Percentiles rank a stretch among this genome's conserved stretches.
Evolutionary conservation across 306 rosid genomes (phyloP).

Genomic region (Acacia confusa): DNA sequence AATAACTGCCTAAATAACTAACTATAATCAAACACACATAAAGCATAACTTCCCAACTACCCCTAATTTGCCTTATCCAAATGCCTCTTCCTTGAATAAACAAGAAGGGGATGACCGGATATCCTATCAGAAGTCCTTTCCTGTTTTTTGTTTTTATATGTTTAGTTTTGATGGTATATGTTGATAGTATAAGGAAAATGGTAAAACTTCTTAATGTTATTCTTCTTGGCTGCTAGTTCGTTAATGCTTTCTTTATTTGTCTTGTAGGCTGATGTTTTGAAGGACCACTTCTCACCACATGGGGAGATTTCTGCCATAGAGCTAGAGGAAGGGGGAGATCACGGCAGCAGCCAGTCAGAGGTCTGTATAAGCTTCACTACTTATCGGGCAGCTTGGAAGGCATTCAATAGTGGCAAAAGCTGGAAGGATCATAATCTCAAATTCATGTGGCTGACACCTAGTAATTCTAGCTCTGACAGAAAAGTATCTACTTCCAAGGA

Average conservation of each 20-base stretch:
- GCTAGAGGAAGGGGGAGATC: conserved; percentile 49
- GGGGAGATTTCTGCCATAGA: conserved; percentile 67
- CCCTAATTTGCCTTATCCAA: too few relatives aligned
- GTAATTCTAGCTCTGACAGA: conserved; percentile 45
- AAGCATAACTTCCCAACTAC: too few relatives aligned
- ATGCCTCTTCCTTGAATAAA: too few relatives aligned
- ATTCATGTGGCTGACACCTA: conserved; percentile 61
- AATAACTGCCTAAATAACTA: too few relatives aligned
- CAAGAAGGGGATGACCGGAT: too few relatives aligned
- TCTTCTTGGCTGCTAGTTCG: neutral
- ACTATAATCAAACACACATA: too few relatives aligned
- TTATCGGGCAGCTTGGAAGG: conserved; percentile 75
- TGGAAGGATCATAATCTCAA: conserved; percentile 72
- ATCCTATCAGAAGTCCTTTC: too few relatives aligned
- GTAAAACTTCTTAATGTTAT: neutral
- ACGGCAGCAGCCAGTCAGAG: conserved; percentile 49
- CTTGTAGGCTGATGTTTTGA: conserved; percentile 64
- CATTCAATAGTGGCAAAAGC: conserved; percentile 66
- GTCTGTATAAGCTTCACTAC: conserved; percentile 51
- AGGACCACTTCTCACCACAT: conserved; percentile 71
- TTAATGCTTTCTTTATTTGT: conserved; percentile 19
- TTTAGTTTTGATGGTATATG: neutral
- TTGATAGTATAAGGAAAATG: neutral
- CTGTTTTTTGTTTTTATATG: neutral
- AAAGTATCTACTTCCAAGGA: conserved; percentile 56